phyloP scores from a whole-genome alignment of 169 alveolate species.

The Ichthyophthirius multifiliis region DNA sequence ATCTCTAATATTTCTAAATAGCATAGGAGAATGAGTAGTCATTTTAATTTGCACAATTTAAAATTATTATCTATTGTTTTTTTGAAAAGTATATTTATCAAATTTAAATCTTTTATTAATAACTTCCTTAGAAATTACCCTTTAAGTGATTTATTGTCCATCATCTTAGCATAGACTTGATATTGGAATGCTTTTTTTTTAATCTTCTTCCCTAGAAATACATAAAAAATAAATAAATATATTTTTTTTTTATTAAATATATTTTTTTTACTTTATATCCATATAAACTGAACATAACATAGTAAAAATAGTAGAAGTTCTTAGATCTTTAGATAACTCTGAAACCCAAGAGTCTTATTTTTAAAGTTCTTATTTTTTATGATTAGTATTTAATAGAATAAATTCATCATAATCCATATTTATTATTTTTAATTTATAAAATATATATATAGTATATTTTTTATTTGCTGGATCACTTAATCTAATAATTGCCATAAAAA shows the following conservation, averaged over 20 bases:
- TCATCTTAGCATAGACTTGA: not conserved
- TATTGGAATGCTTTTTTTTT: not conserved
- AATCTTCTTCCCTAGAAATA: not conserved
- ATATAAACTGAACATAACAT: not conserved
- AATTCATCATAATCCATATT: not conserved
- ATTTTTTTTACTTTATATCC: not conserved
- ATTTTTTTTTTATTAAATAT: too few species aligned
- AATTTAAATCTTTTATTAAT: not conserved
- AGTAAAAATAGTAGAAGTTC: not conserved
- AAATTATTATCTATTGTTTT: not conserved
- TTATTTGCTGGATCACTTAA: not conserved
- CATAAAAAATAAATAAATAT: not conserved
- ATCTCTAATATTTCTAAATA: conserved; percentile 5
- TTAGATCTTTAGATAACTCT: not conserved
- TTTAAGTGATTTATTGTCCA: not conserved
- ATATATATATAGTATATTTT: not conserved
- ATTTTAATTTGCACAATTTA: not conserved
- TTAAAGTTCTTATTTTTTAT: not conserved
- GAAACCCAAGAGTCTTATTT: not conserved
- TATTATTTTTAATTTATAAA: not conserved
- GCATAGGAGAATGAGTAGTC: not conserved
- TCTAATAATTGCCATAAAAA: not conserved
- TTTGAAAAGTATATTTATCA: conserved; percentile 1
- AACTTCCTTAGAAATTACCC: not conserved
- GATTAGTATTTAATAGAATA: not conserved